Conservation (phyloP, 106 monocot genomes). For the Dioscorea dumetorum region DNA sequence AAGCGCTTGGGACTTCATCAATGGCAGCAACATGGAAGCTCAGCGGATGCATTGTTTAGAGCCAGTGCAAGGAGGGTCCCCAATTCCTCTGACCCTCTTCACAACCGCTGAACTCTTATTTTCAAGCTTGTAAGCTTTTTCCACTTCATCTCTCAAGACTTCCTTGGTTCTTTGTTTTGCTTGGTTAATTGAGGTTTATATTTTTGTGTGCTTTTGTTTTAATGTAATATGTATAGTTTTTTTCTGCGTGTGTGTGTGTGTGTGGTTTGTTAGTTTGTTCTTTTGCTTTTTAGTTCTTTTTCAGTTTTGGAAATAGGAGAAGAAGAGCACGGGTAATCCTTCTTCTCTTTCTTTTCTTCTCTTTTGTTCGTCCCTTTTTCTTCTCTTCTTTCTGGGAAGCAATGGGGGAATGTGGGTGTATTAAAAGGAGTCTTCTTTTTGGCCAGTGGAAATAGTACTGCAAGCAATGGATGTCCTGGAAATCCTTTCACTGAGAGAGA, state of each 20-base stretch:
- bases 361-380: neutral
- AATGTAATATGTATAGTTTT: neutral
- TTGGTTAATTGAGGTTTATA: neutral
- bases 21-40: neutral
- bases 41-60: neutral
- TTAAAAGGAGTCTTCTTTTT: neutral
- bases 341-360: neutral
- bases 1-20: neutral
- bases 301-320: neutral
- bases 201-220: neutral
- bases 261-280: neutral
- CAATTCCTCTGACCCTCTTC: constrained; percentile 2
- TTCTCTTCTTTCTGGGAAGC: neutral
- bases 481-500: neutral
- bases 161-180: neutral
- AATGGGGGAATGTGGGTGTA: neutral
- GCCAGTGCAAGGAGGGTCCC: constrained; percentile 2
- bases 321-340: neutral
- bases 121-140: no score
- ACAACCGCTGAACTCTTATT: neutral
- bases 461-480: neutral
- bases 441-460: neutral
- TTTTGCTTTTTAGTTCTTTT: neutral
- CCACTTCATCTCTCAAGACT: neutral
- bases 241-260: neutral